Conservation (phyloP, 768 basidiomycete species). For the Plicaturopsis crispa region DNA sequence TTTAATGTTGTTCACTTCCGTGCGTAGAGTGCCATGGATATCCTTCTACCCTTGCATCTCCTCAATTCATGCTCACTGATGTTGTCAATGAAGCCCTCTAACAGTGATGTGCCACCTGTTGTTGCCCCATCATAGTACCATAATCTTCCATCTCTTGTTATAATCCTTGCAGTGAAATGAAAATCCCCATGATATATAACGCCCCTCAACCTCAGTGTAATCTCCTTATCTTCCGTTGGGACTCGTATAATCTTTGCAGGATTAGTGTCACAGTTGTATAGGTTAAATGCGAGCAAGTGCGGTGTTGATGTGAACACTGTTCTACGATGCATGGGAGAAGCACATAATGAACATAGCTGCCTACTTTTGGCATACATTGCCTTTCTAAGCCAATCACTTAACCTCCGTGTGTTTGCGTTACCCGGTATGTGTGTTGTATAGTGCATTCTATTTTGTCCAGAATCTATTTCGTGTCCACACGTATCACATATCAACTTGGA, state of each 20-base stretch:
- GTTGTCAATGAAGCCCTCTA: no score
- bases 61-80: no score
- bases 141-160: slow-evolving; percentile 9
- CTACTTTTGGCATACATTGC: not conserved
- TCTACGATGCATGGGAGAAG: not conserved
- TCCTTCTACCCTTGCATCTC: no score
- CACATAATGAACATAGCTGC: not conserved
- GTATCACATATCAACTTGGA: not conserved
- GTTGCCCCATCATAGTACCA: slow-evolving; percentile 24
- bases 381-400: not conserved
- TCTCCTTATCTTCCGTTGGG: not conserved
- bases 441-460: no score
- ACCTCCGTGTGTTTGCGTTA: not conserved
- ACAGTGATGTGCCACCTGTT: no score
- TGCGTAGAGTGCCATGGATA: no score
- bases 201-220: slow-evolving; percentile 8
- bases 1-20: no score
- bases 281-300: not conserved
- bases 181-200: slow-evolving; percentile 13
- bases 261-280: slow-evolving; percentile 1
- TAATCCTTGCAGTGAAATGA: slow-evolving; percentile 15
- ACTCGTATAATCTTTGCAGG: slow-evolving; percentile 3
- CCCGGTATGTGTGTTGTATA: not conserved
- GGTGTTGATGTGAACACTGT: not conserved
- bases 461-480: no score